phyloP scores from a whole-genome alignment of 1,284 basidiomycete species.

The Gomphus bonarii region DNA sequence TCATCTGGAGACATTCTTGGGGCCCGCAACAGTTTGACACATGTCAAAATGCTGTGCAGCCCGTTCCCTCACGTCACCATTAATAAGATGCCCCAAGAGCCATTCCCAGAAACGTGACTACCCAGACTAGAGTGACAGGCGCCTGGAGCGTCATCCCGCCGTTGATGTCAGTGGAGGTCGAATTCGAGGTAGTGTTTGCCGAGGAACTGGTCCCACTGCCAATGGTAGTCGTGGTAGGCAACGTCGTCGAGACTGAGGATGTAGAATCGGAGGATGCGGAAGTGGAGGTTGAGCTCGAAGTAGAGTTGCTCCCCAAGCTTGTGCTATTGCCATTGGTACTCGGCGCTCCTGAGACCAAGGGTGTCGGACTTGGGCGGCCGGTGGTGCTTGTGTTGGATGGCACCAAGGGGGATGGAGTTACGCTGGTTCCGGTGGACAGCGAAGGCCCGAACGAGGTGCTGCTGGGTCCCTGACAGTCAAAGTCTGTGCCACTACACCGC shows the following conservation, averaged over 20 bases:
- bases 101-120: background rate
- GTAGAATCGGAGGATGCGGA: too few relatives aligned
- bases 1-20: too few relatives aligned
- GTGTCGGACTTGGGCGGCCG: background rate
- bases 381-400: background rate
- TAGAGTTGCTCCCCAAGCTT: too few relatives aligned
- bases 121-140: background rate
- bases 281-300: too few relatives aligned
- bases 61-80: background rate
- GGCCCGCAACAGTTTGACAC: too few relatives aligned
- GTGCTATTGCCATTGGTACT: background rate
- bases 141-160: background rate
- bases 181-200: background rate
- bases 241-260: too few relatives aligned
- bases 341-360: background rate
- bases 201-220: too few relatives aligned
- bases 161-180: background rate
- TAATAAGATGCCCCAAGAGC: background rate
- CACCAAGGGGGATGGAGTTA: background rate
- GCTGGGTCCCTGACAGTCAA: background rate
- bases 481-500: background rate
- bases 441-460: background rate
- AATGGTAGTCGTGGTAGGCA: too few relatives aligned
- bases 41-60: too few relatives aligned
- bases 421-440: background rate